phyloP scores from a whole-genome alignment of 2,329 filamentous ascomycete species.

The Pezicula rhizophila region DNA sequence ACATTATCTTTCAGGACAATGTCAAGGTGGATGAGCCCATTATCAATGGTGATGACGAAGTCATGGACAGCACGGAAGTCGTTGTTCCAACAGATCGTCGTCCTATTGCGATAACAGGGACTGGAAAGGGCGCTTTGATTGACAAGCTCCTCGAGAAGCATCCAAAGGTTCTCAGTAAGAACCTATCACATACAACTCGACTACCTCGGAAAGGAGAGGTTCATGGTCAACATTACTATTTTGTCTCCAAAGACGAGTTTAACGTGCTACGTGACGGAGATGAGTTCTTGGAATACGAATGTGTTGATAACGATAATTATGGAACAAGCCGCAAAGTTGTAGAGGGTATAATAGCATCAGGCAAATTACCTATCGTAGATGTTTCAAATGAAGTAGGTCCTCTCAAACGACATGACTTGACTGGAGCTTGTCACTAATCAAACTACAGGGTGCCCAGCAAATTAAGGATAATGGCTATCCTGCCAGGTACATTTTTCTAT shows the following conservation, averaged over 20 bases:
- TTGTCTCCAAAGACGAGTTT: constrained; percentile 50
- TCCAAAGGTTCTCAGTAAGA: constrained; percentile 57
- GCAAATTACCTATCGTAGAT: constrained; percentile 54
- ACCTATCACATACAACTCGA: constrained; percentile 50
- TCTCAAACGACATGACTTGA: not conserved
- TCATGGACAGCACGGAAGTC: constrained; percentile 27
- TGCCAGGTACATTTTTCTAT: constrained; percentile 49
- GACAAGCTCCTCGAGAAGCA: constrained; percentile 57
- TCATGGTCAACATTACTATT: constrained; percentile 47
- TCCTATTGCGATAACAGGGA: constrained; percentile 61
- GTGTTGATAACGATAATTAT: constrained; percentile 43
- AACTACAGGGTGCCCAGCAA: constrained; percentile 44
- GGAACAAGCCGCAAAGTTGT: constrained; percentile 50
- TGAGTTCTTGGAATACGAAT: constrained; percentile 50
- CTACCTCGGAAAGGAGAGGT: constrained; percentile 42
- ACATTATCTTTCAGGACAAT: constrained; percentile 47
- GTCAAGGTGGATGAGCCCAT: constrained; percentile 29
- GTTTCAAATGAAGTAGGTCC: constrained; percentile 45
- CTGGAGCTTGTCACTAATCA: not conserved
- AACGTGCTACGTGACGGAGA: constrained; percentile 54
- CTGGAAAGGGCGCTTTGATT: constrained; percentile 58
- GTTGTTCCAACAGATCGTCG: constrained; percentile 41
- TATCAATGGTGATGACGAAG: constrained; percentile 28
- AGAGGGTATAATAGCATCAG: constrained; percentile 43
- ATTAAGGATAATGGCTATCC: constrained; percentile 51